Conservation (phyloP, 805 yeast species). For the Sugiyamaella qingdaonensis region DNA sequence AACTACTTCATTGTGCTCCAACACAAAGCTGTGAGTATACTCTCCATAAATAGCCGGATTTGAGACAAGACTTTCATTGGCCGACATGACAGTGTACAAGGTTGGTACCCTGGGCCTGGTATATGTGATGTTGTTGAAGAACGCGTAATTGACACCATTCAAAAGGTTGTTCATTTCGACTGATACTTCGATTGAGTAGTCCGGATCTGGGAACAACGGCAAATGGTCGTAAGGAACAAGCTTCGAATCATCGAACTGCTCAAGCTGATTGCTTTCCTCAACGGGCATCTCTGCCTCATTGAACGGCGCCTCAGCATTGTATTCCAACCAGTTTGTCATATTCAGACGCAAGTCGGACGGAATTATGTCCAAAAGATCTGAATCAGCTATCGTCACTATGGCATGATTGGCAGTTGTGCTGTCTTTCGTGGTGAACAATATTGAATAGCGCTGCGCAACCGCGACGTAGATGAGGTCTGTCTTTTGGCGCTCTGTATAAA, state of each 20-base stretch:
- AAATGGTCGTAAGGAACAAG: conserved; percentile 59
- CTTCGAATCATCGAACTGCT: conserved; percentile 70
- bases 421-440: conserved; percentile 68
- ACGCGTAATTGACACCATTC: conserved; percentile 92
- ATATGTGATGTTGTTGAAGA: conserved; percentile 84
- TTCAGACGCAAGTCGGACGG: conserved; percentile 66
- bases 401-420: conserved; percentile 64
- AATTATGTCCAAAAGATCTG: conserved; percentile 70
- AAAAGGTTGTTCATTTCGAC: conserved; percentile 81
- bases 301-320: conserved; percentile 43
- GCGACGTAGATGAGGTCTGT: conserved; percentile 74
- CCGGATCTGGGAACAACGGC: conserved; percentile 62
- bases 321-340: conserved; percentile 70
- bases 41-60: conserved; percentile 71
- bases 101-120: conserved; percentile 81
- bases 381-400: conserved; percentile 76
- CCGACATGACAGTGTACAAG: conserved; percentile 67
- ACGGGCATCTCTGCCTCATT: conserved; percentile 39
- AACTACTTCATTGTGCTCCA: conserved; percentile 61
- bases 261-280: conserved; percentile 41
- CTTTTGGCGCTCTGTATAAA: conserved; percentile 69
- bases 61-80: conserved; percentile 39
- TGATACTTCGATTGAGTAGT: conserved; percentile 58
- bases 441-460: conserved; percentile 88
- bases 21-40: conserved; percentile 70